Base-by-base conservation (phyloP, 345 rosid species). In the Rhizophora mangle region DNA sequence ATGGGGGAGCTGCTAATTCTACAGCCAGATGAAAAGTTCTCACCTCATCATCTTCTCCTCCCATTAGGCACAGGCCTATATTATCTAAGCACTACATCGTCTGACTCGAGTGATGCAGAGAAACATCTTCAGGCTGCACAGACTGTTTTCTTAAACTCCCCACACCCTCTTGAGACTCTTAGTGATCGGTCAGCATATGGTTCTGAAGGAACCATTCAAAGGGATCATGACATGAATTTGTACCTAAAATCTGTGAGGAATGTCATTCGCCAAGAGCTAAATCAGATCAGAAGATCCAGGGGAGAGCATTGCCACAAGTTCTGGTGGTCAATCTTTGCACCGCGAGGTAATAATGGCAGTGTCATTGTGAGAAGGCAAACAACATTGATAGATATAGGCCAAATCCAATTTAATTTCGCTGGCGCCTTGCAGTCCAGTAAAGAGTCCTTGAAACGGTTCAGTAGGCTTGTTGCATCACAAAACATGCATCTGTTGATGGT, bases 91-190 rank as follows among this genome's bases (percentile, higher is more conserved):
- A 71, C 82, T 30, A 79, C 82, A 60, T 65, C 78, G 61, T 79
- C 83, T 24, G 87, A 84, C 36, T 64, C 34, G 1, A 51, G 62
- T n/a, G 80, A 82, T 66, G 82, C 80, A 36, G 91, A 89, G 74
- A 87, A 85, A 81, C 75, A 81, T 60, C 88, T 96, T 64, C 77
- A 53, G 6, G 89, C 93, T 11, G 99, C 99, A 19, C 81, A 83
- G 76, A 84, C 66, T 54, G 76, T 81, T 47, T 96, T 92, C 85
- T 79, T 96, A 49, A 92, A 92, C 75, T 87, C 99, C 11, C 99
- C 99, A n/a, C 99, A 96, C 69, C 99, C 99, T 3, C 83, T 92
- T 8, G 99, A 96, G 85, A 92, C 92, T 79, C 84, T 96, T 36
- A 86, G 96, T 19, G 98, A 96, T 58, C 85, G 90, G 32, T 56